Percentiles rank a stretch among this genome's conserved stretches.
phyloP scores from a whole-genome alignment of 495 filamentous ascomycete species.

The Pseudevernia furfuracea region DNA sequence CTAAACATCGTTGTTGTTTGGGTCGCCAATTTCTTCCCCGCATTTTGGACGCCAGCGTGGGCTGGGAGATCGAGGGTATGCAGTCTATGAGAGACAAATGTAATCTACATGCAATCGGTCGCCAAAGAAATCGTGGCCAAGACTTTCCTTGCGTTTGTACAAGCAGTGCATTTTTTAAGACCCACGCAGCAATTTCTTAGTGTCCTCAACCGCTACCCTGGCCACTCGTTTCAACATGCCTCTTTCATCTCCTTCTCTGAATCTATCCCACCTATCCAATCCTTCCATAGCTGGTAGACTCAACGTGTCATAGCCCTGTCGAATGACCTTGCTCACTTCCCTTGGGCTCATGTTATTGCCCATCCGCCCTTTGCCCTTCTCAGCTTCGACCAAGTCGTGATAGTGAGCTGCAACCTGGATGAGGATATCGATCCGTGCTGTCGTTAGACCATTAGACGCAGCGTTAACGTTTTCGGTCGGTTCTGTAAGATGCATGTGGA shows the following conservation, averaged over 20 bases:
- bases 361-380: conserved; percentile 38
- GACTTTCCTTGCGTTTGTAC: not conserved
- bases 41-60: not conserved
- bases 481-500: conserved; percentile 32
- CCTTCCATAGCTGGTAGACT: conserved; percentile 79
- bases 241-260: conserved; percentile 68
- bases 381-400: conserved; percentile 66
- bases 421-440: conserved; percentile 67
- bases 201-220: conserved; percentile 58
- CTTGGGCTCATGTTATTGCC: conserved; percentile 64
- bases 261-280: conserved; percentile 59
- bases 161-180: not conserved
- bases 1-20: conserved; percentile 6
- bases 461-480: conserved; percentile 16
- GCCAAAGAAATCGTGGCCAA: not conserved
- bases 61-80: too few species aligned
- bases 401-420: conserved; percentile 83
- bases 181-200: conserved; percentile 15
- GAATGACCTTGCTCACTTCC: conserved; percentile 85
- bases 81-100: not conserved
- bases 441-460: conserved; percentile 28
- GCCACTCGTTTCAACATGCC: conserved; percentile 79
- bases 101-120: not conserved
- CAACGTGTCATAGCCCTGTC: conserved; percentile 90
- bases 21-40: conserved; percentile 15